These are phyloP conservation scores for Yamadazyma philogaea DNA, from an alignment of 805 yeast genomes.

Conservation along the genomic window DNA sequence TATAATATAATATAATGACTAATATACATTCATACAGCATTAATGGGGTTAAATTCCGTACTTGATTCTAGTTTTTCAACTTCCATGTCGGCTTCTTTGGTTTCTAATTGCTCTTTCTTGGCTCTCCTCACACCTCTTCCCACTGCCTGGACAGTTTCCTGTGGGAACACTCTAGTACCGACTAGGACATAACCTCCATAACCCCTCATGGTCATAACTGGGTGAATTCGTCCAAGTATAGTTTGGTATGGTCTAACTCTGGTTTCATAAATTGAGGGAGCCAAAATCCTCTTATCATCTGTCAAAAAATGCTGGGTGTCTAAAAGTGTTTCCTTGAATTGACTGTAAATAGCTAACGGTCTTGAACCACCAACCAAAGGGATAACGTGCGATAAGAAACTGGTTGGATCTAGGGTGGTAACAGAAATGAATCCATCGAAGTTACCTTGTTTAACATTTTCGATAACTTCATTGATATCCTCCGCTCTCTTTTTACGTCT, in stretches of 20 bases:
- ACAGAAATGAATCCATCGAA: slow-evolving; percentile 78
- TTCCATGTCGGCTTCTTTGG: neutral
- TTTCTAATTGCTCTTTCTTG: neutral
- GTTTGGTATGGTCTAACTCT: slow-evolving; percentile 87
- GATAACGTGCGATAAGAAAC: slow-evolving; percentile 59
- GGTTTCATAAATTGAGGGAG: slow-evolving; percentile 80
- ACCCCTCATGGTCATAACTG: slow-evolving; percentile 88
- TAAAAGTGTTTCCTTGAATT: slow-evolving; percentile 74
- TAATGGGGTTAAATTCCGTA: neutral
- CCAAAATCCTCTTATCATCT: slow-evolving; percentile 67
- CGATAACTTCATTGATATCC: slow-evolving; percentile 48
- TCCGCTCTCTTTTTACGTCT: slow-evolving; percentile 59
- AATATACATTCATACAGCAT: slow-evolving; percentile 6
- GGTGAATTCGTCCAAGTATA: slow-evolving; percentile 90
- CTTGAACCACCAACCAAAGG: slow-evolving; percentile 78
- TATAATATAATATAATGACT: slow-evolving; percentile 1
- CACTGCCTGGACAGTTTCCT: slow-evolving; percentile 58
- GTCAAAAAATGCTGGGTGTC: slow-evolving; percentile 69
- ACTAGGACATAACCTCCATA: slow-evolving; percentile 86
- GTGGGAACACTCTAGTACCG: slow-evolving; percentile 77
- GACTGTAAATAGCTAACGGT: slow-evolving; percentile 79
- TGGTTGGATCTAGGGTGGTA: slow-evolving; percentile 66
- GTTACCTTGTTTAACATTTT: slow-evolving; percentile 46
- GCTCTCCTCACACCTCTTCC: slow-evolving; percentile 48
- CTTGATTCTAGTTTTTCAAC: neutral